Percentiles rank a stretch among this genome's conserved stretches.
These are phyloP conservation scores for Groenewaldozyma salmanticensis DNA, from an alignment of 805 yeast species.

Conservation along the genomic window DNA sequence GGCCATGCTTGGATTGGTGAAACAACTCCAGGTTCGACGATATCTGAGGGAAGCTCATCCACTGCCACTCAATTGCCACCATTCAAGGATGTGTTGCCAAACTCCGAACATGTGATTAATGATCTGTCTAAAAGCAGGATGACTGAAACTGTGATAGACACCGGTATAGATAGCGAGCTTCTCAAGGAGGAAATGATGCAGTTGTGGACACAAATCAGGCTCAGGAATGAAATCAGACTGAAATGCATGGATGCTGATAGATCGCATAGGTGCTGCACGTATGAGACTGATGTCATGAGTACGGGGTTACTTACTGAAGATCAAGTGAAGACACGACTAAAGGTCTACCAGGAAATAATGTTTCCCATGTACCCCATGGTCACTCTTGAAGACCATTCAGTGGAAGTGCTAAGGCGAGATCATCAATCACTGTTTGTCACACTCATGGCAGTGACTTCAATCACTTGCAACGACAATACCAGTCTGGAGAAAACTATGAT, in stretches of 20 bases:
- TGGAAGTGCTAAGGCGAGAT: constrained; percentile 38
- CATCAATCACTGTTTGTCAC: constrained; percentile 57
- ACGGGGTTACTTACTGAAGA: constrained; percentile 46
- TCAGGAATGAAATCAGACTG: constrained; percentile 9
- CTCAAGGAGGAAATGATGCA: constrained; percentile 14
- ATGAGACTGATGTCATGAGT: constrained; percentile 33
- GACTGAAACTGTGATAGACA: constrained; percentile 1
- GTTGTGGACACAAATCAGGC: constrained; percentile 13
- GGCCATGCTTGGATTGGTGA: no score
- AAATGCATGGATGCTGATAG: constrained; percentile 5
- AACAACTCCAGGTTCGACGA: no score
- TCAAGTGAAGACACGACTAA: constrained; percentile 50
- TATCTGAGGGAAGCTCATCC: no score
- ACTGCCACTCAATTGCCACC: no score
- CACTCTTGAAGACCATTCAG: constrained; percentile 37
- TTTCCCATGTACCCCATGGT: constrained; percentile 48
- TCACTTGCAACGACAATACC: constrained; percentile 15
- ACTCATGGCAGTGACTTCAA: constrained; percentile 52
- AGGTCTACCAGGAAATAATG: constrained; percentile 39
- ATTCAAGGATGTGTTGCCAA: background rate
- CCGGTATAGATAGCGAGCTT: constrained; percentile 11
- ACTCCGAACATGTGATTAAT: no score
- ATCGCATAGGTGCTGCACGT: constrained; percentile 4
- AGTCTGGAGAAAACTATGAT: constrained; percentile 8
- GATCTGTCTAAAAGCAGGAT: no score